Evolutionary conservation across 805 yeast species (phyloP), one percentile per base, ranked within the genome.

Genomic region (Blastobotrys terrestris): DNA sequence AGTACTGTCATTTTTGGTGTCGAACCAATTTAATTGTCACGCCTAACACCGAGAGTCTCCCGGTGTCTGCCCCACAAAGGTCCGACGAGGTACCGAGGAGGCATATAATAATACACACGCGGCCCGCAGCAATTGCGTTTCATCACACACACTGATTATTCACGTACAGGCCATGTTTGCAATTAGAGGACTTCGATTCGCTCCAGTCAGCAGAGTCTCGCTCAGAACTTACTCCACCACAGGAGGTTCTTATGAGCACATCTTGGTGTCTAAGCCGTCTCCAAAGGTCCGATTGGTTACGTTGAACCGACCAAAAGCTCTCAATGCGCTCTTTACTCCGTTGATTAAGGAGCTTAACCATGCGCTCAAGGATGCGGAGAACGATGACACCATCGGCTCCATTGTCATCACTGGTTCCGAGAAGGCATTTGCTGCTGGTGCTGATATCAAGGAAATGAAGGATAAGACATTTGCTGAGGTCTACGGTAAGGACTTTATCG

Each of bases 391-490:
- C 31, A 62, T 73, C 54, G 78, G 78, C 2, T 78, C 80, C 4
- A 73, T 74, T 42, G 77, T 77, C 13, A 52, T 77, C 35, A 76
- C 80, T 11, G 81, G 81, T 0, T 63, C 63, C 42, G 70, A 70
- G 52, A 65, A 62, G 54, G 80, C 79, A 2, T 77, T 77, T 58
- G 81, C 81, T 39, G 80, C 81, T 6, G 81, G 81, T 15, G 81
- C 81, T 11, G 81, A 77, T 58, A 78, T 77, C 65, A 75, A 76
- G 63, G 78, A 76, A 62, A 76, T 77, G 79, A 63, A 68, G 57
- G 62, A 63, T 58, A 60, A 66, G 57, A 63, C 70, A 1, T 66
- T 70, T 39, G 70, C 73, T 31, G 68, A 68, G 18, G 74, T 71
- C 11, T 62, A 64, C 22, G 66, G 65, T 47, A 55, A 56, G 39